Evolutionary conservation across 1,284 basidiomycete species (phyloP).

Genomic region (Sanguinoderma infundibulare): DNA sequence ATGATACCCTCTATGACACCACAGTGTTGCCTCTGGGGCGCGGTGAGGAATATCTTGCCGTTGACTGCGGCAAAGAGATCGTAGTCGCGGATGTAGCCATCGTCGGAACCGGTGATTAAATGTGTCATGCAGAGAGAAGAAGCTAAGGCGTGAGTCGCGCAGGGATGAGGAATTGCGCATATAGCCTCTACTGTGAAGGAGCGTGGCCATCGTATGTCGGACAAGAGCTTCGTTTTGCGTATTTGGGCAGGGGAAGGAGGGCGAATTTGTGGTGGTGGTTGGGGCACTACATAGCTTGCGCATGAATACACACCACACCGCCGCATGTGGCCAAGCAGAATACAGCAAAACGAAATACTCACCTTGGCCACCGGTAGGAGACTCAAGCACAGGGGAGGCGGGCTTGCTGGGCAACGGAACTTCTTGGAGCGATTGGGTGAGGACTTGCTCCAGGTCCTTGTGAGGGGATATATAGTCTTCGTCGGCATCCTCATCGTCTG

Average conservation of each 20-base stretch:
- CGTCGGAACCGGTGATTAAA: conserved; percentile 89
- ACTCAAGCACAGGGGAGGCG: conserved; percentile 18
- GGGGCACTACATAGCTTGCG: conserved; percentile 23
- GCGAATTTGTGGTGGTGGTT: conserved; percentile 47
- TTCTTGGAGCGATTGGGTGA: conserved; percentile 23
- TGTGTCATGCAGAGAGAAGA: conserved; percentile 89
- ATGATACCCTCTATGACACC: conserved; percentile 91
- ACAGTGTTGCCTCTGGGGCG: conserved; percentile 88
- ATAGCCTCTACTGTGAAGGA: conserved; percentile 91
- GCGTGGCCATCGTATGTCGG: conserved; percentile 41
- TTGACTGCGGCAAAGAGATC: conserved; percentile 91
- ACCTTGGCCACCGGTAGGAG: conserved; percentile 18
- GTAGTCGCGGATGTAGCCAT: conserved; percentile 93
- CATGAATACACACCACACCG: too few relatives aligned
- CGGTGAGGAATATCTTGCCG: conserved; percentile 85
- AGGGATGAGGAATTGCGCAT: conserved; percentile 89
- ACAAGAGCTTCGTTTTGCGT: conserved; percentile 41
- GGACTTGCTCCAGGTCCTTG: conserved; percentile 23
- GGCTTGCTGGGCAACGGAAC: conserved; percentile 18
- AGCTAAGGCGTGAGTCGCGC: conserved; percentile 86
- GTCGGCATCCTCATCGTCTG: conserved; percentile 44
- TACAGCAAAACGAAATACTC: background rate
- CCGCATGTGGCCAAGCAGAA: background rate
- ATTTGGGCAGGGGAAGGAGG: conserved; percentile 67
- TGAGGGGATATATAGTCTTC: conserved; percentile 24